Base-by-base conservation (phyloP, 208 protist genomes). In the Wallacemonas sp. region DNA sequence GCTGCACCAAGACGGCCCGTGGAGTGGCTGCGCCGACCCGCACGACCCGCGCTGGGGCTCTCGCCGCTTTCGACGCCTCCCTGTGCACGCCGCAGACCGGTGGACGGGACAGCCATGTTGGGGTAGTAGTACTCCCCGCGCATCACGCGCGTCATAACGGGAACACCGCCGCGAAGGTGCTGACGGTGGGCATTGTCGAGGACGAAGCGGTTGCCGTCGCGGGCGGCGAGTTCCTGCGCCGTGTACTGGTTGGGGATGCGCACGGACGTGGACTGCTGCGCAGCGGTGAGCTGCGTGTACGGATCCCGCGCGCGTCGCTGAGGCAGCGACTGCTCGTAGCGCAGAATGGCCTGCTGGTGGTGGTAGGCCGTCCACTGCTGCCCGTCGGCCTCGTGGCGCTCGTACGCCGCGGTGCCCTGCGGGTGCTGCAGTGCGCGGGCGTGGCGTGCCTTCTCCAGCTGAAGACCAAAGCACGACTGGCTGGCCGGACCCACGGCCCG, bases 81-180 rank as follows among this genome's bases (percentile, higher is more conserved):
- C n/a, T n/a, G n/a, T n/a, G n/a, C n/a, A n/a, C n/a, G n/a, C n/a
- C n/a, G n/a, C n/a, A n/a, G n/a, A n/a, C n/a, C n/a, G n/a, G n/a
- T 18, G 42, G 67, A 52, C 14, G 55, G 11, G 3, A 25, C 66
- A 0, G 61, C 44, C n/a, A n/a, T n/a, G n/a, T n/a, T n/a, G 12
- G 44, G 50, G 1, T 52, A 61, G 65, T 91, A 91, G 67, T 83
- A 95, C 62, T 95, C 86, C 12, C 89, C 89, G 0, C 62, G 84
- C 84, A 95, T 87, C 12, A 95, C 70, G 14, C 75, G 57, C 44
- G 77, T 88, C 86, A 95, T 91, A n/a, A 86, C 69, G 3, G 89
- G 89, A 72, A 84, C 76, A 8, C 79, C 84, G n/a, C 61, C 64
- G 39, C 78, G 75, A 0, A 95, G 71, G 64, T 89, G 79, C 49